Conservation (phyloP, 139 green algal genomes). For the Raphidocelis subcapitata region DNA sequence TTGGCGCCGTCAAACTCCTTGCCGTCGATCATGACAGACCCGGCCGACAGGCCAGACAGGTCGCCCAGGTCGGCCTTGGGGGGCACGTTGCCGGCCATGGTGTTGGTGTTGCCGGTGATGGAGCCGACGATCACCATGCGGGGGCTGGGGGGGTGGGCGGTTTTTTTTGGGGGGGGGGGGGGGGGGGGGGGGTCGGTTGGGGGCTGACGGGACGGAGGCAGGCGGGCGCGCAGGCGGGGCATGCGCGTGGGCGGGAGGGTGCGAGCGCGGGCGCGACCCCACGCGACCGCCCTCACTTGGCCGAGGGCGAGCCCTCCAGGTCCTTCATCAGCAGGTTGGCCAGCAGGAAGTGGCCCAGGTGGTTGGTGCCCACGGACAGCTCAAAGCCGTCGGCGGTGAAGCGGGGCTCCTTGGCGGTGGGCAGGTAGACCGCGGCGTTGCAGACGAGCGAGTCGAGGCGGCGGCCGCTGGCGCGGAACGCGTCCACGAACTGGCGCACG, state of each 20-base stretch:
- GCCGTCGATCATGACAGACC: constrained; percentile 85
- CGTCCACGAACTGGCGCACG: constrained; percentile 81
- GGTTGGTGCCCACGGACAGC: constrained; percentile 81
- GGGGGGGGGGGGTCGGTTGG: not conserved
- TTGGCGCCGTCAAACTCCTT: constrained; percentile 91
- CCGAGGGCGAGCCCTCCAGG: constrained; percentile 60
- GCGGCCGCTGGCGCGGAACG: constrained; percentile 62
- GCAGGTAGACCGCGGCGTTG: constrained; percentile 94
- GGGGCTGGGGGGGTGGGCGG: not conserved
- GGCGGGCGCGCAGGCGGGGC: too few species aligned
- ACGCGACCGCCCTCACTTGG: constrained; percentile 14
- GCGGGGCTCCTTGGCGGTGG: constrained; percentile 82
- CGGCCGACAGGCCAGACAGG: constrained; percentile 67
- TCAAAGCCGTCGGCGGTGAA: constrained; percentile 92
- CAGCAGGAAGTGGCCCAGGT: constrained; percentile 95
- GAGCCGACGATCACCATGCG: constrained; percentile 90
- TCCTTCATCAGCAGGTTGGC: constrained; percentile 83
- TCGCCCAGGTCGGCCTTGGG: constrained; percentile 92
- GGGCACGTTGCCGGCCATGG: constrained; percentile 88
- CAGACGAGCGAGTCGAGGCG: constrained; percentile 83
- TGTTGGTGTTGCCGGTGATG: constrained; percentile 98
- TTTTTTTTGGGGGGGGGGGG: too few species aligned
- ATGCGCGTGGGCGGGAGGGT: too few species aligned
- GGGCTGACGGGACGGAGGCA: too few species aligned
- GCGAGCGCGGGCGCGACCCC: too few species aligned